phyloP scores from a whole-genome alignment of 1,284 basidiomycete species.

The Boletus smithii region DNA sequence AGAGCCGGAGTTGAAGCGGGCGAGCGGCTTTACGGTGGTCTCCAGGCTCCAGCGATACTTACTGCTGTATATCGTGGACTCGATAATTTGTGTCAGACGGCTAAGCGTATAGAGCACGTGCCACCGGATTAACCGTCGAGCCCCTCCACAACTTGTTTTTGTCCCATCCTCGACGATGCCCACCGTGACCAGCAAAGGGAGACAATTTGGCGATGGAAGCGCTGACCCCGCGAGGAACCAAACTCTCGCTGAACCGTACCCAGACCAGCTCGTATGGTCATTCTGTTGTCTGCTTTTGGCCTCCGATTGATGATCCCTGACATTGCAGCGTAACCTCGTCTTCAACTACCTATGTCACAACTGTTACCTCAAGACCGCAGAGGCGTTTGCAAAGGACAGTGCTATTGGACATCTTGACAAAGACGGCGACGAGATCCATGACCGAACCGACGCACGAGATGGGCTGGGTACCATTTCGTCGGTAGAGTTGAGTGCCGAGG shows the following conservation, averaged over 20 bases:
- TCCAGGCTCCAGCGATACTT: no score
- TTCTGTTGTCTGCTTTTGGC: not conserved
- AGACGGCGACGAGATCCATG: conserved; percentile 63
- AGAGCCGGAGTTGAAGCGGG: conserved; percentile 25
- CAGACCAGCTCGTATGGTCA: conserved; percentile 30
- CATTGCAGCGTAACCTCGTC: conserved; percentile 62
- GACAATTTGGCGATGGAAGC: conserved; percentile 8
- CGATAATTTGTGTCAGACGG: not conserved
- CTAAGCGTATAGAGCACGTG: conserved; percentile 19
- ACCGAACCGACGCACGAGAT: conserved; percentile 16
- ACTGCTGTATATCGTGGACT: not conserved
- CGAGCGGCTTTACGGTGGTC: not conserved
- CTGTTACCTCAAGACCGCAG: conserved; percentile 68
- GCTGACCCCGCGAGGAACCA: conserved; percentile 19
- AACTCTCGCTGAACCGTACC: conserved; percentile 20
- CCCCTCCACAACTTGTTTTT: not conserved
- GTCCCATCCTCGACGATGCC: conserved; percentile 19
- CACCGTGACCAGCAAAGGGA: conserved; percentile 21
- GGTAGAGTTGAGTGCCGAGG: conserved; percentile 40
- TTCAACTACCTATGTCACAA: conserved; percentile 78
- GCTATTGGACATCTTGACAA: conserved; percentile 56
- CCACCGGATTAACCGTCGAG: not conserved
- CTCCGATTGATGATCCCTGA: conserved; percentile 5
- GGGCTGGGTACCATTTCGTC: conserved; percentile 11
- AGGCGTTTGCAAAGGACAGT: conserved; percentile 68